Conservation (phyloP, 495 filamentous ascomycete genomes). For the Melanomma pulvis-pyrius region DNA sequence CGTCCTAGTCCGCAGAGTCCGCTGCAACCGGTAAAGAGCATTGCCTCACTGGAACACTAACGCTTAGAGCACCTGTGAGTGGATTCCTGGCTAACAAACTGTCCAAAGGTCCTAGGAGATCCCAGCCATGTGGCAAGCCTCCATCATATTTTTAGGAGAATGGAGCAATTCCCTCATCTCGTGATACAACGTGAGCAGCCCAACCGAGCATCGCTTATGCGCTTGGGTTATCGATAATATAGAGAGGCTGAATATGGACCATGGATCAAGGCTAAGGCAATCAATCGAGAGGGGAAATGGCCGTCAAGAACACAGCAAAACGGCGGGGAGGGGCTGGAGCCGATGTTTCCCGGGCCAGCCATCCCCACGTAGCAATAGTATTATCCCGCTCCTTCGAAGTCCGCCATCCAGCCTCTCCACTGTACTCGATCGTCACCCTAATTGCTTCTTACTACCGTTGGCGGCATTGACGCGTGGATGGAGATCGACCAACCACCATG, state of each 20-base stretch:
- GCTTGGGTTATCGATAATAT: neutral
- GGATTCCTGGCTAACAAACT: neutral
- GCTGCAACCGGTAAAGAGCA: neutral
- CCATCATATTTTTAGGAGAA: neutral
- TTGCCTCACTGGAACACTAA: neutral
- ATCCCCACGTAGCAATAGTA: neutral
- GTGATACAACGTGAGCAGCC: neutral
- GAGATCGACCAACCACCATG: slow-evolving; percentile 2
- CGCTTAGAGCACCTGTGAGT: too few relatives aligned
- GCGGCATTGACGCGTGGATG: slow-evolving; percentile 14
- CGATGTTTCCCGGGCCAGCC: neutral
- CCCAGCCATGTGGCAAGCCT: neutral
- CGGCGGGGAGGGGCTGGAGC: neutral
- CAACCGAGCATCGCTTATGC: neutral
- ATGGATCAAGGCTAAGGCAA: slow-evolving; percentile 12
- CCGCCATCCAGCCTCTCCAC: slow-evolving; percentile 3
- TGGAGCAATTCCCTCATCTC: neutral
- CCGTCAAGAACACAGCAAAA: neutral
- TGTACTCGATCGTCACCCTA: neutral
- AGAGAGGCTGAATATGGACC: neutral
- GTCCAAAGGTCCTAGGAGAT: neutral
- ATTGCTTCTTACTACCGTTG: neutral
- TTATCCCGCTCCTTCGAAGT: slow-evolving; percentile 13
- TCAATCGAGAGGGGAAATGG: neutral
- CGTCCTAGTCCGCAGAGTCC: neutral